Evolutionary conservation across 495 filamentous ascomycete species (phyloP).

Genomic region (Aspergillus incahuasiensis): DNA sequence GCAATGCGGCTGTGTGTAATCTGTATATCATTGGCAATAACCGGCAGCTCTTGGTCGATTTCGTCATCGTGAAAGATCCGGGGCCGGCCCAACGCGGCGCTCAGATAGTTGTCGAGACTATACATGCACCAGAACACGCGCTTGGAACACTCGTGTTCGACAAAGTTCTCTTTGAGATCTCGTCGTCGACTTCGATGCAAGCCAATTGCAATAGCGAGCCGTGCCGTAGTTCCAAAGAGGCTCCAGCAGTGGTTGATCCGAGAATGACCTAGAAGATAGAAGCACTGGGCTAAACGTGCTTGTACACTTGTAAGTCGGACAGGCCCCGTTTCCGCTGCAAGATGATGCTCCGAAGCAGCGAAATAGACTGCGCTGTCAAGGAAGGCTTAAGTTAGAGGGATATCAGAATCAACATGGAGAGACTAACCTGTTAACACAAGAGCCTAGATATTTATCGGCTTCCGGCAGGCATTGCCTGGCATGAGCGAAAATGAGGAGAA

Average conservation of each 20-base stretch:
- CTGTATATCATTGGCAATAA: constrained; percentile 37
- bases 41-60: constrained; percentile 44
- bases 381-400: neutral
- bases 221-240: constrained; percentile 36
- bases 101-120: constrained; percentile 46
- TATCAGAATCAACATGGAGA: neutral
- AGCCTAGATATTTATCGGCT: neutral
- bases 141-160: constrained; percentile 30
- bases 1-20: constrained; percentile 21
- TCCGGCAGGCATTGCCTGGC: constrained; percentile 17
- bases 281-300: constrained; percentile 30
- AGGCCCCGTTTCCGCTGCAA: constrained; percentile 27
- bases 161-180: constrained; percentile 11
- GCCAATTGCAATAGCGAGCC: constrained; percentile 31
- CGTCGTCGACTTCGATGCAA: constrained; percentile 23
- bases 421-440: constrained; percentile 16
- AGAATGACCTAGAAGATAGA: constrained; percentile 32
- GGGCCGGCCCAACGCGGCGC: constrained; percentile 40
- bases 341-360: constrained; percentile 21
- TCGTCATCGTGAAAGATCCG: constrained; percentile 38
- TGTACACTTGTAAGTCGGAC: constrained; percentile 31
- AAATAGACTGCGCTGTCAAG: constrained; percentile 20
- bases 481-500: constrained; percentile 24
- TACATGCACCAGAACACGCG: constrained; percentile 48
- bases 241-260: constrained; percentile 37